These are phyloP conservation scores for Penicillium robsamsonii DNA, from an alignment of 495 filamentous ascomycete genomes.

Conservation along the genomic window DNA sequence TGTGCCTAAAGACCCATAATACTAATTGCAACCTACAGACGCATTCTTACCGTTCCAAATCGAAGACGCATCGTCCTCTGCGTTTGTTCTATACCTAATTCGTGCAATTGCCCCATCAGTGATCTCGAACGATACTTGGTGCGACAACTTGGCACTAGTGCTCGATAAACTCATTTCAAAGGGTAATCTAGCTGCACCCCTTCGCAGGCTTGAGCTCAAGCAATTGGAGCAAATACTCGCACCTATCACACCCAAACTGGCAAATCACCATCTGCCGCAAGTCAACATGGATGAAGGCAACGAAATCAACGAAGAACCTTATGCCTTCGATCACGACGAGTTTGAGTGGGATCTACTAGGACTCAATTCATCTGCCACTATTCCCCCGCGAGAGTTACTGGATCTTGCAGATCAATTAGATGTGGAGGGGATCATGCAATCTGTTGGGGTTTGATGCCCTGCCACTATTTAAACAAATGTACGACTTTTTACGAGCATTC, in stretches of 20 bases:
- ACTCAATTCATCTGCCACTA: conserved; percentile 26
- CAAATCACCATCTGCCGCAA: conserved; percentile 2
- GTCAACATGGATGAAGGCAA: not conserved
- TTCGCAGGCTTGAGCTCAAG: conserved; percentile 24
- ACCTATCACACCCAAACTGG: conserved; percentile 25
- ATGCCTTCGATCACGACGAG: conserved; percentile 25
- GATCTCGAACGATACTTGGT: conserved; percentile 26
- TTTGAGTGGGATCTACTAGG: conserved; percentile 33
- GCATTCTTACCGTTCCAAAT: conserved; percentile 35
- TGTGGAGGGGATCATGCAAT: conserved; percentile 32
- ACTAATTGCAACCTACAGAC: conserved; percentile 13
- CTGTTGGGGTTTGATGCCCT: conserved; percentile 12
- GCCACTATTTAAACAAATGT: not conserved
- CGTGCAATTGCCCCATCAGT: conserved; percentile 27
- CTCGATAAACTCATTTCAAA: conserved; percentile 28
- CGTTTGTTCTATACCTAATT: conserved; percentile 33
- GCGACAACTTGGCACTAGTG: conserved; percentile 27
- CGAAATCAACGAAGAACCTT: conserved; percentile 15
- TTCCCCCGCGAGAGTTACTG: conserved; percentile 27
- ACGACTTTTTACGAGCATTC: not conserved
- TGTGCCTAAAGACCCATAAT: not conserved
- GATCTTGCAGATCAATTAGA: conserved; percentile 35
- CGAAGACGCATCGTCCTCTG: conserved; percentile 34
- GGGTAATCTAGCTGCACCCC: conserved; percentile 29
- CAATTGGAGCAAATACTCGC: conserved; percentile 31